Conservation (phyloP, 2,329 filamentous ascomycete species). For the Teratosphaeria viscida region DNA sequence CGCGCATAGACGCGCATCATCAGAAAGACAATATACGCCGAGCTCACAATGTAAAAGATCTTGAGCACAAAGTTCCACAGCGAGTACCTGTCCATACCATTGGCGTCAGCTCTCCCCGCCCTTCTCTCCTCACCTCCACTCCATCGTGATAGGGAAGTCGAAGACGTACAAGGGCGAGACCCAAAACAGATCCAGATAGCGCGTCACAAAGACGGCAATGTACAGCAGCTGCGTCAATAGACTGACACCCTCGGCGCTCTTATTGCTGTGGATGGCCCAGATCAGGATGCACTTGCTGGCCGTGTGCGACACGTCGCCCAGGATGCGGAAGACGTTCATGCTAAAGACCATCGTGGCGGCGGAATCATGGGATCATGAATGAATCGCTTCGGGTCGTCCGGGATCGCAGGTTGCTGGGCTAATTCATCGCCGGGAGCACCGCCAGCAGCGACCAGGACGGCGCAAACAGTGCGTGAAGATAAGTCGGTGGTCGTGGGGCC, state of each 20-base stretch:
- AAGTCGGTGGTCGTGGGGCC: too few species aligned
- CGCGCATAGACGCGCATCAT: constrained; percentile 82
- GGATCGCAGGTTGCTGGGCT: too few species aligned
- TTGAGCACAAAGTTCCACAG: constrained; percentile 75
- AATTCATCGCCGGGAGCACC: too few species aligned
- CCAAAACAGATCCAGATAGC: constrained; percentile 66
- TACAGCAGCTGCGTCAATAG: constrained; percentile 87
- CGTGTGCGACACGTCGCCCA: constrained; percentile 76
- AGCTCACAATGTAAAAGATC: constrained; percentile 75
- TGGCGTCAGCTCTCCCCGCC: neutral
- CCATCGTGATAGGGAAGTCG: neutral
- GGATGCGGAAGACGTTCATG: constrained; percentile 49
- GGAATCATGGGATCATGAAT: neutral
- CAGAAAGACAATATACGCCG: constrained; percentile 73
- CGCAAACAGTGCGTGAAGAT: too few species aligned
- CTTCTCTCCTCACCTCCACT: neutral
- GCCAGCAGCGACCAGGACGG: too few species aligned
- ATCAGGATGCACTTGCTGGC: constrained; percentile 84
- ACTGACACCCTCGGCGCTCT: constrained; percentile 80
- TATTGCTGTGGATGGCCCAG: constrained; percentile 79
- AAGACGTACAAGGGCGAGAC: constrained; percentile 16
- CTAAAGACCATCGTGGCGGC: constrained; percentile 2
- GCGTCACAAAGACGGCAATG: constrained; percentile 69
- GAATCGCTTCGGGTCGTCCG: neutral
- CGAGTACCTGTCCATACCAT: constrained; percentile 11